Base-by-base conservation (phyloP, 2,329 filamentous ascomycete genomes). In the Leptosphaerulina australis region DNA sequence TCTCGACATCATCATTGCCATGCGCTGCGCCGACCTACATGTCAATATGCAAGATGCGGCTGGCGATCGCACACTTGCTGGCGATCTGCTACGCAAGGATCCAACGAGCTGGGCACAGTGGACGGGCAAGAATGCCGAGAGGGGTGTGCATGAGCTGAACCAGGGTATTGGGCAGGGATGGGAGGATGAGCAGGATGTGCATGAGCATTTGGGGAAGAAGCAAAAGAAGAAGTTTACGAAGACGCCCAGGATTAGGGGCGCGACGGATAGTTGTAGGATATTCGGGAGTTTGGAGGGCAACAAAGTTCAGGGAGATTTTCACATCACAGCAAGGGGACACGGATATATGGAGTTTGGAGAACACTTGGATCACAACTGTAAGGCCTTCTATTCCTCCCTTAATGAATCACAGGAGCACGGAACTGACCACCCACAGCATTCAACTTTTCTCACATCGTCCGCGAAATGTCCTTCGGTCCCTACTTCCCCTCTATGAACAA, bases 371-470 rank as follows among this genome's bases (percentile, higher is more conserved):
- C 93, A 97, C 72, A 79, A 71, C 30, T 74, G 91, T 94, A 81
- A 74, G 86, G 79, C 7, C 17, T 17, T 12, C 24, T 14, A n/a
- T 11, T 15, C 8, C 21, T 15, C 14, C 25, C 8, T n/a, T 3
- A 10, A 14, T 15, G 5, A 5, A 31, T 5, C 26, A 1, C n/a
- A 25, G 5, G 9, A 11, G 5, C 9, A 2, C 9, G 20, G 22
- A 33, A 17, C 1, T 29, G 14, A 45, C 55, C 59, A 57, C 62
- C 48, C 8, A 14, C 63, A 93, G 90, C 81, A 17, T 97, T 99
- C 82, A 97, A 99, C 81, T 99, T 99, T 81, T 93, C 91, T 24
- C 94, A 99, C 78, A 87, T 96, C 73, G 85, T 99, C 77, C 92
- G 89, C 65, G 94, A 99, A 74, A 84, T 99, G 63, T 97, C 92